Percentiles rank a stretch among this genome's conserved stretches.
These are phyloP conservation scores for Sclerotinia trifoliorum DNA, from an alignment of 2,329 filamentous ascomycete genomes.

Conservation along the genomic window DNA sequence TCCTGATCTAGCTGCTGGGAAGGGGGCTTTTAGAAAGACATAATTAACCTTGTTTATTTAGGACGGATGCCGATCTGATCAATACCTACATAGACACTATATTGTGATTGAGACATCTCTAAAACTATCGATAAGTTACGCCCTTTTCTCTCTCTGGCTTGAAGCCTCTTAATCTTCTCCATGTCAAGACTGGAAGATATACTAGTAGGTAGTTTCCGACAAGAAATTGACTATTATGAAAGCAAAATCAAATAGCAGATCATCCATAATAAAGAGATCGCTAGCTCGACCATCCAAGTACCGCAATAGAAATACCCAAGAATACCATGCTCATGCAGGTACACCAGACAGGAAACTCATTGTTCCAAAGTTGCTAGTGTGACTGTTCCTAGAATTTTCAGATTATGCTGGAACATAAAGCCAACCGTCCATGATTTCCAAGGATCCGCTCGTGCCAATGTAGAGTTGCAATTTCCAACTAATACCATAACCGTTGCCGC, in stretches of 20 bases:
- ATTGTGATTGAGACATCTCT: not conserved
- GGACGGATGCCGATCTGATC: no score
- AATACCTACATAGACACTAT: not conserved
- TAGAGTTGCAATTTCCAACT: not conserved
- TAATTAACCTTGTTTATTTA: no score
- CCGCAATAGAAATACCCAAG: not conserved
- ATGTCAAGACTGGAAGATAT: not conserved
- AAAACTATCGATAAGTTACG: not conserved
- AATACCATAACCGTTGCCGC: not conserved
- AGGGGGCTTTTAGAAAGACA: no score
- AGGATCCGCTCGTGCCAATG: not conserved
- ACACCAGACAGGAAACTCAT: slow-evolving; percentile 7
- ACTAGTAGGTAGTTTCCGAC: not conserved
- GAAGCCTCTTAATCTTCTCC: not conserved
- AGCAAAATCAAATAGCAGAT: not conserved
- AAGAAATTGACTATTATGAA: not conserved
- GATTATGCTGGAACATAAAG: not conserved
- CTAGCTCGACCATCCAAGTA: slow-evolving; percentile 1
- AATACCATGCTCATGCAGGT: not conserved
- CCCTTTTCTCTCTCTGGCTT: not conserved
- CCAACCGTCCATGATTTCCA: not conserved
- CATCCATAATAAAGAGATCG: not conserved
- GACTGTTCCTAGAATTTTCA: not conserved
- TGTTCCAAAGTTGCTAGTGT: no score
- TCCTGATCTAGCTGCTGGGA: no score